Conservation (phyloP, 768 basidiomycete genomes). For the Lactarius evosmus region DNA sequence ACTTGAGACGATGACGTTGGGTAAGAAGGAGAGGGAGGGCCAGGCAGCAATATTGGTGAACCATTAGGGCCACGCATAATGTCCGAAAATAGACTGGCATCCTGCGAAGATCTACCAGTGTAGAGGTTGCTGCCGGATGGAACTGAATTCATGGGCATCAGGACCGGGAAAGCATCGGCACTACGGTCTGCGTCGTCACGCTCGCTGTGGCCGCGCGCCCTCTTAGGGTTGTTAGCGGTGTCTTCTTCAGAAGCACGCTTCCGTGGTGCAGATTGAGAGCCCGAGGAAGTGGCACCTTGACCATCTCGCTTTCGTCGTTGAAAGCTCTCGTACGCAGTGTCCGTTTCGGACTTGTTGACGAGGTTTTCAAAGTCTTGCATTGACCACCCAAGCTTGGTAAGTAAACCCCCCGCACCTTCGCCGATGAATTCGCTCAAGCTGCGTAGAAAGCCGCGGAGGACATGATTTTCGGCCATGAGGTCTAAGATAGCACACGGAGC, state of each 20-base stretch:
- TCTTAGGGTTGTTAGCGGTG: conserved; percentile 46
- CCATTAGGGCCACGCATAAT: conserved; percentile 36
- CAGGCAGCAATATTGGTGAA: conserved; percentile 58
- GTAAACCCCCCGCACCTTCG: conserved; percentile 75
- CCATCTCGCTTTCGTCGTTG: conserved; percentile 60
- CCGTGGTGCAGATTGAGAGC: conserved; percentile 34
- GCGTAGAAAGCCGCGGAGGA: conserved; percentile 73
- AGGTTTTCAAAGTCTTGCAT: conserved; percentile 74
- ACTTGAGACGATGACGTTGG: conserved; percentile 29
- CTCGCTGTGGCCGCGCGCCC: conserved; percentile 41
- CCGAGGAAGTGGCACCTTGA: conserved; percentile 28
- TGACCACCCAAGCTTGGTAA: conserved; percentile 79
- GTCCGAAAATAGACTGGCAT: conserved; percentile 48
- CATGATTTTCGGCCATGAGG: conserved; percentile 86
- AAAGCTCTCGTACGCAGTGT: conserved; percentile 90
- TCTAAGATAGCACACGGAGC: conserved; percentile 42
- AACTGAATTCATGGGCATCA: conserved; percentile 51
- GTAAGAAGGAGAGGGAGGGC: conserved; percentile 35
- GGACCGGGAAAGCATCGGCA: conserved; percentile 49
- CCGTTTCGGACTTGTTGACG: conserved; percentile 84
- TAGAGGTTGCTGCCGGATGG: conserved; percentile 44
- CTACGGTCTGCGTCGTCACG: conserved; percentile 44
- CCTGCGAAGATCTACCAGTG: conserved; percentile 41
- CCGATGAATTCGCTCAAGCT: conserved; percentile 79
- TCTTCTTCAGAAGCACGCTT: conserved; percentile 59